Evolutionary conservation across 345 rosid genomes (phyloP), one percentile per base, ranked within the genome.

Genomic region (Eucalyptus coolabah): DNA sequence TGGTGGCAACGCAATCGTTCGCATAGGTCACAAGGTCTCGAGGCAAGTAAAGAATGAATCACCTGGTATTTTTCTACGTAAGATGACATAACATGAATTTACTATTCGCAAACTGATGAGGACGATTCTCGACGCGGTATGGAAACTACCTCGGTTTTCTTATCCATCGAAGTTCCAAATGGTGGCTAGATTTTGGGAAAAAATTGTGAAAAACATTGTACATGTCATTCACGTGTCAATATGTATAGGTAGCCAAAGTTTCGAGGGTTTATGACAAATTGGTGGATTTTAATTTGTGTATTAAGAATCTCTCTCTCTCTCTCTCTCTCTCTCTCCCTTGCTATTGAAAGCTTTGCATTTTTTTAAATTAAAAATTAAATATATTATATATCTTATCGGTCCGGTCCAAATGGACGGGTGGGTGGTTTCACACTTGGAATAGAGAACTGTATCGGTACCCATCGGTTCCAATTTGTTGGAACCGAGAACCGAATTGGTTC

Each of bases 351-450:
- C 81, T 32, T 69, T 69, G 32, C 81, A 69, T 53, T 53, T 18
- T 51, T 51, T 3, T 0, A 53, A 53, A 53, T 53, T 53, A 18
- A 1, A 53, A 53, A 51, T 51, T 1, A 51, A 17, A 53, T 7
- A 19, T 19, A 53, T 53, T 53, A 1, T 53, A 53, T 53, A 19
- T 53, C 56, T 3, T 53, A 53, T 19, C 1, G 0, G 4, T 51
- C 9, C 0, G 2, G 1, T 50, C 53, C 3, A 3, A 0, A 1
- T 17, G 54, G 8, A 2, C 0, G 4, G 54, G 6, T 17, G 24
- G 56, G 10, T 1, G 0, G 10, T 53, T 53, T 1, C 4, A 18
- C 24, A 18, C 24, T 3, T 7, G 24, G 2, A 53, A 19, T 0
- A 19, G 56, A 19, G 9, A 53, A 18, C 9, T 53, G 1, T 0